Evolutionary conservation across 495 filamentous ascomycete genomes (phyloP).

Genomic region (Pyrenula aspistea): DNA sequence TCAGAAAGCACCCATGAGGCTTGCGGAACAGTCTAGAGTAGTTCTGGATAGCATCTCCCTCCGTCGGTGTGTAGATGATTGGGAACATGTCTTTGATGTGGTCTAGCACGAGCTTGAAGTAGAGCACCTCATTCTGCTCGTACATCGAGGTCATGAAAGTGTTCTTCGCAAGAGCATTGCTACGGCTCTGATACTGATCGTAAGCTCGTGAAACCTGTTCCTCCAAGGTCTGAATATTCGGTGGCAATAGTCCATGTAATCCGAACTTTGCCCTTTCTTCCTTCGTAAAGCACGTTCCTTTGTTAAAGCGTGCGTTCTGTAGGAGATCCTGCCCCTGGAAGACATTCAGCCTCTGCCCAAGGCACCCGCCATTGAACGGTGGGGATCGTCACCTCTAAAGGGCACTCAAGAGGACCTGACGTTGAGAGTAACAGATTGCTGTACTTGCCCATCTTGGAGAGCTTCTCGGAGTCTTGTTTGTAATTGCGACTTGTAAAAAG

Average conservation of each 20-base stretch:
- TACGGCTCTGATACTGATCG: conserved; percentile 54
- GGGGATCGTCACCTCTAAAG: conserved; percentile 16
- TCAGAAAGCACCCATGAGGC: conserved; percentile 61
- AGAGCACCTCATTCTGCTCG: conserved; percentile 72
- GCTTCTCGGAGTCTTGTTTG: no score
- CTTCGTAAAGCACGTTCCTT: conserved; percentile 63
- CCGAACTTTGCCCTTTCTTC: conserved; percentile 59
- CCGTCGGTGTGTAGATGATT: conserved; percentile 82
- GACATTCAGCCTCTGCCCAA: conserved; percentile 2
- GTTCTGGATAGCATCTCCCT: conserved; percentile 82
- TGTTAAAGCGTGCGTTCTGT: conserved; percentile 64
- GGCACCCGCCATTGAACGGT: background rate
- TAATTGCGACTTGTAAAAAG: no score
- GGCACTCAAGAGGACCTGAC: conserved; percentile 45
- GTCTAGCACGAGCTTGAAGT: conserved; percentile 54
- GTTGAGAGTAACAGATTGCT: conserved; percentile 50
- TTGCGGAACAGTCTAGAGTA: conserved; percentile 68
- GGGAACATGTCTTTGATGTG: conserved; percentile 79
- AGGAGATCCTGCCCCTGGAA: conserved; percentile 49
- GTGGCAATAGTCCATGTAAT: conserved; percentile 60
- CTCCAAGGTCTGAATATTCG: conserved; percentile 63
- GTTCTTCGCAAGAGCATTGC: conserved; percentile 59
- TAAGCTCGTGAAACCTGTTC: conserved; percentile 71
- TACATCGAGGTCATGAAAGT: conserved; percentile 73
- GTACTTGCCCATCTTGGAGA: conserved; percentile 24